Percentiles rank a stretch among this genome's conserved stretches.
Evolutionary conservation across 148 eudicot genomes (phyloP).

Genomic region (Vaccinium darrowii): DNA sequence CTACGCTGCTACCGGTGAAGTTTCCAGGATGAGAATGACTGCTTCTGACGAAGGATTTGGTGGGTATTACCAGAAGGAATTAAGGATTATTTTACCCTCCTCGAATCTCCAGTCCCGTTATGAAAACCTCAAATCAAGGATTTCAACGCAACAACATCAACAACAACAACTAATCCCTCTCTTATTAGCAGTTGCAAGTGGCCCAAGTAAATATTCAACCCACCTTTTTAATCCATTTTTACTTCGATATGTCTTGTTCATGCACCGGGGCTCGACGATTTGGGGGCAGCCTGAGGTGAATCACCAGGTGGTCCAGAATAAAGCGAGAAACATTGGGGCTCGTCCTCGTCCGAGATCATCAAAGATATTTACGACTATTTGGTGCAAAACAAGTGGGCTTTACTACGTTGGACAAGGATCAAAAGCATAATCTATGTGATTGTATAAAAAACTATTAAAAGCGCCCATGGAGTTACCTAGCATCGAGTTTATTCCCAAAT

Average conservation of each 20-base stretch:
- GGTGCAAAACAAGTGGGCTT: no score
- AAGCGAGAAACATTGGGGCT: conserved; percentile 15
- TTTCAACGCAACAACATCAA: conserved; percentile 10
- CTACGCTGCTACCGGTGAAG: conserved; percentile 57
- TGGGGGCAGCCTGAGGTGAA: conserved; percentile 22
- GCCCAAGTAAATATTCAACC: conserved; percentile 22
- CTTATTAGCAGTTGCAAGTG: conserved; percentile 39
- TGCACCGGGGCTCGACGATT: conserved; percentile 23
- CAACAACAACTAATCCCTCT: conserved; percentile 12
- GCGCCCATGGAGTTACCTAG: background rate
- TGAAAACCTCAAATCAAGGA: conserved; percentile 9
- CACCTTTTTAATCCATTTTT: background rate
- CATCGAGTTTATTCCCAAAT: background rate
- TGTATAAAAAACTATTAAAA: no score
- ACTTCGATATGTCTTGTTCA: no score
- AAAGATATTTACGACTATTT: no score
- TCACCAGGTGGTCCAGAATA: conserved; percentile 21
- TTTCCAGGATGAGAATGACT: conserved; percentile 47
- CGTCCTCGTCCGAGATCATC: background rate
- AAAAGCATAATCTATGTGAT: no score
- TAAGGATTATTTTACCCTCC: conserved; percentile 17
- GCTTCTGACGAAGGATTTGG: conserved; percentile 20
- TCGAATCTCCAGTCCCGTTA: conserved; percentile 15
- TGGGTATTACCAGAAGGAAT: conserved; percentile 31
- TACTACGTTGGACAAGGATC: no score